Evolutionary conservation across 106 monocot genomes (phyloP), one percentile per base, ranked within the genome.

Genomic region (Iris macrosiphon): DNA sequence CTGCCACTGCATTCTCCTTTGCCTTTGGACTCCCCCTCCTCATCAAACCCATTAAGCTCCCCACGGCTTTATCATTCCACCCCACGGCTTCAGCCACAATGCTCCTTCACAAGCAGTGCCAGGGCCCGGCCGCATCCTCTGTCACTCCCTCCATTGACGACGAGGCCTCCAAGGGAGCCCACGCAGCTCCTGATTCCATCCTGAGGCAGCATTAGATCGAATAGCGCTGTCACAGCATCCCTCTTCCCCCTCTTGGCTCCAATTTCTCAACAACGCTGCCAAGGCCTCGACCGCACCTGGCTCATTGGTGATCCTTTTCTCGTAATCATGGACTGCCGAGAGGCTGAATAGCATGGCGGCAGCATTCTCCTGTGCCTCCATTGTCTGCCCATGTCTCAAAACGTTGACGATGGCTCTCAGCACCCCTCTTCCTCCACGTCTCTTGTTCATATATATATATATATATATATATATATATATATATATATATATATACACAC

Each of bases 41-140:
- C 84, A 90, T 84, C 3, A 90, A 30, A 2, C 69, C 71, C 0
- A 78, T 59, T 35, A 90, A 49, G 27, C 70, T 57, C 0, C n/a
- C 38, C 13, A 81, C 14, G 3, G 62, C 65, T 3, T 2, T 32
- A 2, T 84, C 64, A 12, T 67, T 64, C 27, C 49, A 45, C 0
- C 39, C 80, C 1, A 81, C 63, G 0, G 61, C 64, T 3, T 65
- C 50, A 0, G 71, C 72, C 0, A 75, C 65, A 1, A 40, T 29
- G 68, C 30, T 70, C 71, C 59, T 78, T 74, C 41, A 63, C 47
- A 2, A 90, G 73, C 60, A 90, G 48, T 12, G 80, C 77, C 51
- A 90, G 23, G 4, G 90, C 85, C 72, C 90, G 0, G 90, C 84
- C 0, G 85, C 84, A 40, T 84, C 90, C 72, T 90, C 90, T 0